Conservation (phyloP, 768 basidiomycete genomes). For the Mycena haematopus region DNA sequence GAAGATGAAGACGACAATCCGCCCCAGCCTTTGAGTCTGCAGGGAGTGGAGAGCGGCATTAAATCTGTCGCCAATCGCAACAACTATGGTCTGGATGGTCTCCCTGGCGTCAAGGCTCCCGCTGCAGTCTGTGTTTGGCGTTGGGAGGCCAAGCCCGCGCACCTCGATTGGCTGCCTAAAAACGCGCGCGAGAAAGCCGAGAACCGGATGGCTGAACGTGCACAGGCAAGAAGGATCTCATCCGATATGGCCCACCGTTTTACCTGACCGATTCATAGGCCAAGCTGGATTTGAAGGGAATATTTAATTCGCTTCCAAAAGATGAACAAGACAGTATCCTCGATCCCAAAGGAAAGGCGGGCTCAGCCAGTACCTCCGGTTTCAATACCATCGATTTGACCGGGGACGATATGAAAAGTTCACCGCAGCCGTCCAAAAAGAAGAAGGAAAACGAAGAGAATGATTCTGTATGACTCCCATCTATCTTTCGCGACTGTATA, state of each 20-base stretch:
- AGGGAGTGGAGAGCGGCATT: slow-evolving; percentile 70
- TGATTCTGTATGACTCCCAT: slow-evolving; percentile 41
- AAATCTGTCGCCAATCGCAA: slow-evolving; percentile 66
- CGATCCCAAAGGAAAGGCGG: slow-evolving; percentile 52
- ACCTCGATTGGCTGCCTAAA: slow-evolving; percentile 70
- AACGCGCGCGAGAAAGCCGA: slow-evolving; percentile 68
- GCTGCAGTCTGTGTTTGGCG: slow-evolving; percentile 79
- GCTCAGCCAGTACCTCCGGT: slow-evolving; percentile 28
- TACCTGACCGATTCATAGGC: slow-evolving; percentile 50
- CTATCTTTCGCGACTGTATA: background rate
- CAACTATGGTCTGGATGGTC: slow-evolving; percentile 80
- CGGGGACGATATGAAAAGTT: slow-evolving; percentile 34
- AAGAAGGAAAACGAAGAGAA: slow-evolving; percentile 47
- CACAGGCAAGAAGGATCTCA: slow-evolving; percentile 53
- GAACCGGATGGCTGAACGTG: slow-evolving; percentile 64
- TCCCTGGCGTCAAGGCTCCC: slow-evolving; percentile 57
- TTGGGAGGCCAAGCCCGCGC: slow-evolving; percentile 79
- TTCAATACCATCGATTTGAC: slow-evolving; percentile 33
- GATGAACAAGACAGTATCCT: slow-evolving; percentile 62
- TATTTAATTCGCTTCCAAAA: slow-evolving; percentile 65
- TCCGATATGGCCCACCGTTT: background rate
- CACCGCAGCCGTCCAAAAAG: slow-evolving; percentile 38
- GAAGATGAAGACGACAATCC: slow-evolving; percentile 55
- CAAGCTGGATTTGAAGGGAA: slow-evolving; percentile 55
- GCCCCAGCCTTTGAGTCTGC: slow-evolving; percentile 51